Conservation (phyloP, 2,329 filamentous ascomycete species). For the Allantophomopsis lycopodina region DNA sequence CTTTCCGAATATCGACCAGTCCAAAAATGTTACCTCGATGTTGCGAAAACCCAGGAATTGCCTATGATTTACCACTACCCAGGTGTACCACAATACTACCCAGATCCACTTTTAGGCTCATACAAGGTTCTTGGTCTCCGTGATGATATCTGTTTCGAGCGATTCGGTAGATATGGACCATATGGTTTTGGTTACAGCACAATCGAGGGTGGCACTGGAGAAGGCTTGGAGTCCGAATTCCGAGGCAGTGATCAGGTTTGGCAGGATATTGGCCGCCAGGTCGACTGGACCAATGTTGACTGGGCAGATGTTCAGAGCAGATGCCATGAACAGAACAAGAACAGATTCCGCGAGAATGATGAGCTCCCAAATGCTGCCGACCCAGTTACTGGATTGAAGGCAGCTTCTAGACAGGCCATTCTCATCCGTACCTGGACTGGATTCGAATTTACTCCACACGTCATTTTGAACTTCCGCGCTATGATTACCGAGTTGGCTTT, state of each 20-base stretch:
- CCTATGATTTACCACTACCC: conserved; percentile 55
- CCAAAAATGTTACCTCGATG: conserved; percentile 49
- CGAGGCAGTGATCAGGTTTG: conserved; percentile 51
- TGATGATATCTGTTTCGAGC: conserved; percentile 75
- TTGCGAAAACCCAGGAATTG: conserved; percentile 36
- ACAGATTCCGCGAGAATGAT: conserved; percentile 39
- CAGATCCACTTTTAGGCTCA: conserved; percentile 65
- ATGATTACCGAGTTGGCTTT: conserved; percentile 68
- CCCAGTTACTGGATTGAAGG: background rate
- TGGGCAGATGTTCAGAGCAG: conserved; percentile 72
- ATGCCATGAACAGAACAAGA: conserved; percentile 58
- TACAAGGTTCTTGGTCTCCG: conserved; percentile 60
- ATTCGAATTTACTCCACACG: conserved; percentile 65
- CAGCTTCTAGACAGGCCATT: conserved; percentile 41
- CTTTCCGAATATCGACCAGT: conserved; percentile 35
- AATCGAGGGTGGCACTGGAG: conserved; percentile 55
- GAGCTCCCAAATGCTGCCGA: conserved; percentile 1
- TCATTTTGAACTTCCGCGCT: conserved; percentile 69
- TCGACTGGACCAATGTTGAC: conserved; percentile 56
- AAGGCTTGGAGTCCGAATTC: conserved; percentile 59
- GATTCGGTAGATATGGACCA: conserved; percentile 70
- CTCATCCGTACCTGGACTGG: conserved; percentile 71
- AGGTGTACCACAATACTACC: conserved; percentile 63
- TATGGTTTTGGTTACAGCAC: conserved; percentile 77
- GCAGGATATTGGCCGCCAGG: conserved; percentile 33